Evolutionary conservation across 305 asterid species (phyloP), one percentile per base, ranked within the genome.

Genomic region (Nicotiana rustica): DNA sequence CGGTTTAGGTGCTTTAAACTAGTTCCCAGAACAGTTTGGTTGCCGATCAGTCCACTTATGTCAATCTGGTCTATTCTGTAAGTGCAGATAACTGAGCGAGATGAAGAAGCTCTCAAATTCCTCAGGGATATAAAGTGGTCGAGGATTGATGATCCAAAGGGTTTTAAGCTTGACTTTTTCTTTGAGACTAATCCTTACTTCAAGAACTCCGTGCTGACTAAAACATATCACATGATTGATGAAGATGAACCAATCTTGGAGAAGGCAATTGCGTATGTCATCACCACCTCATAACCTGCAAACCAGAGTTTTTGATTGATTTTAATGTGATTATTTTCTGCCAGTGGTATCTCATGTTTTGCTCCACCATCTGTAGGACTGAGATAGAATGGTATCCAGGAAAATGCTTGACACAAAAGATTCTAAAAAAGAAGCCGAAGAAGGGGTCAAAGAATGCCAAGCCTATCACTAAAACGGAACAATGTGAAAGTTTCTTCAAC

Each of bases 111-210:
- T 87, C 87, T 94, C 10, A 90, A 84, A 70, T 91, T 82, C 86
- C 93, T 94, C 84, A 90, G 87, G 89, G 97, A 94, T 89, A 91
- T 93, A 69, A 92, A 90, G 87, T 93, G 95, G 97, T 80, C 85
- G 85, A 91, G 78, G 86, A 86, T 90, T 82, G 93, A 91, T 81
- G 62, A 89, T 64, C 95, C 97, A 31, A 90, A 90, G 92, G 97
- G 98, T 62, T 93, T 94, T 81, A 94, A 92, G 90, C 96, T 94
- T 13, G 97, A 94, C 61, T 92, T 94, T 86, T 88, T 85, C 89
- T 92, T 94, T 62, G 93, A 89, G 83, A 33, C 89, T 57, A 94
- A 94, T 88, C 96, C 95, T 3, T 93, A 87, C 85, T 94, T 94
- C 86, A 93, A 93, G 90, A 93, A 93, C 80, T 62, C 92, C 31